These are phyloP conservation scores for Diplodia corticola DNA, from an alignment of 2,329 filamentous ascomycete species.

Conservation along the genomic window DNA sequence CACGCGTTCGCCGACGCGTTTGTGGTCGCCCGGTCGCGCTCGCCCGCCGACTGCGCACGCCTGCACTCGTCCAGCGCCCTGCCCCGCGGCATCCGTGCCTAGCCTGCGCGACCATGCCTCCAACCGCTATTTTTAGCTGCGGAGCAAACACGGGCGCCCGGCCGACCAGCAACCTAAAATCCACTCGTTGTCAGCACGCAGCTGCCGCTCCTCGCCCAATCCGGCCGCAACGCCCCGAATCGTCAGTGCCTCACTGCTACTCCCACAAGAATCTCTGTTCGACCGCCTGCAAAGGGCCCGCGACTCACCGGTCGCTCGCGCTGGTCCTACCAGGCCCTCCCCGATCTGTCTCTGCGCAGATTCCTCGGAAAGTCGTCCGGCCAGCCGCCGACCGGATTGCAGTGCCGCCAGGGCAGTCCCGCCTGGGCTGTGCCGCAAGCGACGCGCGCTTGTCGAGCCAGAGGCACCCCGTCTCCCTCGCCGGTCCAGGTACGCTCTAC, in stretches of 20 bases:
- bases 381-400: not conserved
- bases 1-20: not conserved
- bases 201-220: not conserved
- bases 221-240: not conserved
- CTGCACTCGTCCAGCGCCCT: not conserved
- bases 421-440: conserved; percentile 15
- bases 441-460: not conserved
- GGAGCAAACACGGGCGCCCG: conserved; percentile 11
- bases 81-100: conserved; percentile 12
- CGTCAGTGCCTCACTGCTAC: too few relatives aligned
- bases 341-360: conserved; percentile 1
- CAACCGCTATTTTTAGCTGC: conserved; percentile 12
- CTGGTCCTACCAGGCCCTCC: not conserved
- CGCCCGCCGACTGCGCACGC: not conserved
- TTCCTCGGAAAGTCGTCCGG: not conserved
- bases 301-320: not conserved
- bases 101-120: not conserved
- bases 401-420: not conserved
- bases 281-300: conserved; percentile 3
- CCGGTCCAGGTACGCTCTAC: not conserved
- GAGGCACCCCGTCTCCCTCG: not conserved
- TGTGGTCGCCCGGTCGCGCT: not conserved
- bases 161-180: conserved; percentile 12
- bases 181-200: not conserved
- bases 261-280: conserved; percentile 2